Conservation (phyloP, 805 yeast species). For the Clavispora fructus region DNA sequence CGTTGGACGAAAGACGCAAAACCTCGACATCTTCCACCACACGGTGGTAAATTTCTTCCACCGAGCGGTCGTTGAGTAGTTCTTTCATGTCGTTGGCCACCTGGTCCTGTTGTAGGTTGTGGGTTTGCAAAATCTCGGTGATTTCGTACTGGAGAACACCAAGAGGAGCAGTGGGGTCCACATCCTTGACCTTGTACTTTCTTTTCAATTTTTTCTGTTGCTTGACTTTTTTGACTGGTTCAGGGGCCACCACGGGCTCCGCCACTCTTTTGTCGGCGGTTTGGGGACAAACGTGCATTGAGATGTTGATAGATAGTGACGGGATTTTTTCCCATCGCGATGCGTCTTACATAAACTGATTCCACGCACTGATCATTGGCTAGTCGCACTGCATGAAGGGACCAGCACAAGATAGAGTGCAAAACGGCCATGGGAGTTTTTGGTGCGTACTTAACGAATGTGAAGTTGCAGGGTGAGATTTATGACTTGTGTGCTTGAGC, state of each 20-base stretch:
- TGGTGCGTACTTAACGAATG: no score
- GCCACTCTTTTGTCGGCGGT: not conserved
- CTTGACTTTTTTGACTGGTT: constrained; percentile 13
- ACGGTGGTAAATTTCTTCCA: constrained; percentile 51
- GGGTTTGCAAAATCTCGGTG: constrained; percentile 44
- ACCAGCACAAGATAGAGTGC: not conserved
- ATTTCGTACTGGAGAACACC: constrained; percentile 80
- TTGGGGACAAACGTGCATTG: not conserved
- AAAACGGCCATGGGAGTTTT: not conserved
- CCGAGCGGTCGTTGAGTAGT: constrained; percentile 54
- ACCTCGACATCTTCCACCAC: constrained; percentile 54
- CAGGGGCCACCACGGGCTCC: not conserved
- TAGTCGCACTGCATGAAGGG: not conserved
- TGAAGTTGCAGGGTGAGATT: no score
- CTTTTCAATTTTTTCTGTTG: constrained; percentile 29
- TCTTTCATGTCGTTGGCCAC: constrained; percentile 62
- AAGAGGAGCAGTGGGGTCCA: constrained; percentile 72
- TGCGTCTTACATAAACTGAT: not conserved
- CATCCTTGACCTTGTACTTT: constrained; percentile 56
- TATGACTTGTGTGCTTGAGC: no score
- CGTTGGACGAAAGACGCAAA: constrained; percentile 61
- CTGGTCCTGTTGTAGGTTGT: constrained; percentile 33
- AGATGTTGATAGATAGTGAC: not conserved
- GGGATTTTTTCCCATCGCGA: constrained; percentile 1
- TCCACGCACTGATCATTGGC: not conserved